Evolutionary conservation across 2,329 filamentous ascomycete species (phyloP).

Genomic region (Cordyceps tenuipes): DNA sequence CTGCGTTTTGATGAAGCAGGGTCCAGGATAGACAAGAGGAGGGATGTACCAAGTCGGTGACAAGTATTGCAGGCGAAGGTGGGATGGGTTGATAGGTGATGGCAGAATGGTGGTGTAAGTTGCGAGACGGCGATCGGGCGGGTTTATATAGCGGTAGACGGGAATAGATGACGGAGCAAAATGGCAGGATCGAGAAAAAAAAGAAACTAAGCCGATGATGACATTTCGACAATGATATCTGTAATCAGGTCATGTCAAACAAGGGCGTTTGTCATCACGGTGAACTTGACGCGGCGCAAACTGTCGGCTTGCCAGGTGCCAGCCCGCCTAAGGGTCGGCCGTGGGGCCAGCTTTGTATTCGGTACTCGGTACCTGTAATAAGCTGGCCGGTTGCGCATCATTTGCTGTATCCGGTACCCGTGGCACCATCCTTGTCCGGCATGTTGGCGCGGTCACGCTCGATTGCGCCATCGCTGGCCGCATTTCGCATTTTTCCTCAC

Average conservation of each 20-base stretch:
- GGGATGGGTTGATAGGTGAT: background rate
- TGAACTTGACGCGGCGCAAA: background rate
- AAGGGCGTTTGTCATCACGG: constrained; percentile 7
- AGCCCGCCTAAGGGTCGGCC: background rate
- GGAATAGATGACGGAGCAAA: background rate
- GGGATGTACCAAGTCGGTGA: no score
- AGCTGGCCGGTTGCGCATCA: background rate
- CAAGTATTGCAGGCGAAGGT: background rate
- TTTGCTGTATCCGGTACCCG: background rate
- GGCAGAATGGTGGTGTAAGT: background rate
- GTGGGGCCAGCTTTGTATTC: background rate
- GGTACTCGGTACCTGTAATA: background rate
- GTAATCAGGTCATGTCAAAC: constrained; percentile 3
- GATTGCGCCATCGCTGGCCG: constrained; percentile 7
- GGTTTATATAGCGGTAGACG: constrained; percentile 1
- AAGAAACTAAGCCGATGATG: background rate
- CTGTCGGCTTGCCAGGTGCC: background rate
- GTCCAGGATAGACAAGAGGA: background rate
- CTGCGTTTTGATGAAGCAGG: background rate
- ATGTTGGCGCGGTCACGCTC: background rate
- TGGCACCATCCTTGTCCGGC: background rate
- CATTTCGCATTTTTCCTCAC: background rate
- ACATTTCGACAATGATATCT: constrained; percentile 6
- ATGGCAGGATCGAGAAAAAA: background rate
- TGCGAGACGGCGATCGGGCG: background rate